Evolutionary conservation across 352 stramenopile species (phyloP).

Genomic region (Globisporangium apiculatum): DNA sequence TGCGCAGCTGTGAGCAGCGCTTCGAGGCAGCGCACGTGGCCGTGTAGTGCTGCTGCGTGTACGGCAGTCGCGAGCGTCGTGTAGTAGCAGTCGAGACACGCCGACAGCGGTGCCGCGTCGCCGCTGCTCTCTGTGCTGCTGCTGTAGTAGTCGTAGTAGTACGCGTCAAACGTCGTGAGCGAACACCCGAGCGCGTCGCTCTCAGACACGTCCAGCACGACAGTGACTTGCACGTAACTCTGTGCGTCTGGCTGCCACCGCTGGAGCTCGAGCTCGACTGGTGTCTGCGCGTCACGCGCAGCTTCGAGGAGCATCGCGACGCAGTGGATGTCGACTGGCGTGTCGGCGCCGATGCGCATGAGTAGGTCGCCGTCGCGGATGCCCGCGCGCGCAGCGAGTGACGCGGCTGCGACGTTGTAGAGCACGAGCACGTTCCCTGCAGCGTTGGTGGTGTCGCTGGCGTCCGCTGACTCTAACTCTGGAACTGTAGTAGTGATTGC

Average conservation of each 20-base stretch:
- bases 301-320: conserved; percentile 16
- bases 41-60: conserved; percentile 47
- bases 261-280: conserved; percentile 29
- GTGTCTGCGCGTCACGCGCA: conserved; percentile 5
- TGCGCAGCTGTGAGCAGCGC: conserved; percentile 11
- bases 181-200: conserved; percentile 28
- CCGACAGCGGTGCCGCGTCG: not conserved
- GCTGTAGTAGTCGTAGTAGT: conserved; percentile 26
- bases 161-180: conserved; percentile 46
- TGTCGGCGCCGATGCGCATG: conserved; percentile 23
- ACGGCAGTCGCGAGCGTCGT: conserved; percentile 40
- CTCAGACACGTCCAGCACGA: conserved; percentile 11
- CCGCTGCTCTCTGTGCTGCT: not conserved
- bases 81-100: conserved; percentile 55
- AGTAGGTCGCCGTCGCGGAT: conserved; percentile 45
- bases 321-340: conserved; percentile 8
- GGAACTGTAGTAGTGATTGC: no score
- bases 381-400: conserved; percentile 23
- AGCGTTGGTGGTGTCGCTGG: not conserved
- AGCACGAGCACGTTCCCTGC: conserved; percentile 24
- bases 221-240: conserved; percentile 26
- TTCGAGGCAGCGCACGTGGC: conserved; percentile 47
- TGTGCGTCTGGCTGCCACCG: conserved; percentile 38
- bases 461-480: not conserved
- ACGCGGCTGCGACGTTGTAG: conserved; percentile 24